phyloP scores from a whole-genome alignment of 345 rosid genomes.

The Eucalyptus victrix region DNA sequence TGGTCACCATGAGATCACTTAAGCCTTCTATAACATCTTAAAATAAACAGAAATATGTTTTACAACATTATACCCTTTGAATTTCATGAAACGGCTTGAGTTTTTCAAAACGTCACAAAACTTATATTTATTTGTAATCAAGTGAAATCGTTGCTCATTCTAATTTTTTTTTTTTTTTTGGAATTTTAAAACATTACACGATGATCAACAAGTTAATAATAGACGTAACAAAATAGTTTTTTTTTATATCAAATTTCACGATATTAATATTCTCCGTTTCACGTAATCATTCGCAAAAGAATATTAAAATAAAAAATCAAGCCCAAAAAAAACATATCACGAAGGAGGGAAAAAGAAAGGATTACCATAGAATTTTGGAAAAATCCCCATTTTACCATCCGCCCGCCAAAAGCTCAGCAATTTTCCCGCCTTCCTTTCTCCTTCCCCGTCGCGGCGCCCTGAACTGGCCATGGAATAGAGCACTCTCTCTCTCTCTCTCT shows the following conservation, averaged over 20 bases:
- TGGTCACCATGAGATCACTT: neutral
- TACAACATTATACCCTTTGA: rapidly evolving
- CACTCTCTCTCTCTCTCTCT: neutral
- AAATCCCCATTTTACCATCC: neutral
- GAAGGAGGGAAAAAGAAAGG: neutral
- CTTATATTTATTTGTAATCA: neutral
- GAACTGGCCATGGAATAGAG: neutral
- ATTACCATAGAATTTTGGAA: neutral
- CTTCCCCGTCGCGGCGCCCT: neutral
- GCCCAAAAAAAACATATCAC: neutral
- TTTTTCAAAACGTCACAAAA: neutral
- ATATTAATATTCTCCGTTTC: neutral
- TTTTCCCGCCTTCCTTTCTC: neutral
- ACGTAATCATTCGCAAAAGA: neutral
- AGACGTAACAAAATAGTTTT: rapidly evolving
- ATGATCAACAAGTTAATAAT: neutral
- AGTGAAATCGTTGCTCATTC: rapidly evolving
- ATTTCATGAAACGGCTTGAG: neutral
- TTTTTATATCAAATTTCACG: neutral
- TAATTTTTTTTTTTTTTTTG: neutral
- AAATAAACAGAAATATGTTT: neutral
- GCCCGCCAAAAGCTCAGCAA: neutral
- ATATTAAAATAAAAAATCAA: neutral
- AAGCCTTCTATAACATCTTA: too few relatives aligned
- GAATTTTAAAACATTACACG: rapidly evolving